phyloP scores from a whole-genome alignment of 805 yeast species.

The Schwanniomyces occidentalis region DNA sequence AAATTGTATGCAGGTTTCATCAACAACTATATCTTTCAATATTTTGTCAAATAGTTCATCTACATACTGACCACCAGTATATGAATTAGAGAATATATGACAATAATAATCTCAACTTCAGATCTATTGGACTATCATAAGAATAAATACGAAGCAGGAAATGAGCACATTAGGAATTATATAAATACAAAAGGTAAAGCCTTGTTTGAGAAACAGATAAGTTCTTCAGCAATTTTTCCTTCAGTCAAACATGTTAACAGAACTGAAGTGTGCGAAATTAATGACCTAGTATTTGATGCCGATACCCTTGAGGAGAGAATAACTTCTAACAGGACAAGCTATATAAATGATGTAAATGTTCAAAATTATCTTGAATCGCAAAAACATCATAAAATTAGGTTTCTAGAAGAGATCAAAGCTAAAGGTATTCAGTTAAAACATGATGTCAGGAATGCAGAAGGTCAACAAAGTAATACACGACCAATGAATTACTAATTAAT shows the following conservation, averaged over 20 bases:
- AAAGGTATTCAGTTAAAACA: slow-evolving; percentile 19
- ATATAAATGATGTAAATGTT: slow-evolving; percentile 11
- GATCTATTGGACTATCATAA: slow-evolving; percentile 20
- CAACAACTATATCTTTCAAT: too few species aligned
- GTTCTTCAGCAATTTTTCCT: not conserved
- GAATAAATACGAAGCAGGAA: slow-evolving; percentile 6
- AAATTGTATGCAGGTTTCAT: too few species aligned
- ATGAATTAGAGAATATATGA: too few species aligned
- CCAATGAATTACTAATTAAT: not conserved
- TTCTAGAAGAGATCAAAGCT: slow-evolving; percentile 22
- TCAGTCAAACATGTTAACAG: not conserved
- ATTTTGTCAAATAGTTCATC: too few species aligned
- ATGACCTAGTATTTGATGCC: slow-evolving; percentile 18
- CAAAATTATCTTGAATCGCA: slow-evolving; percentile 17
- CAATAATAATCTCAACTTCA: slow-evolving; percentile 7
- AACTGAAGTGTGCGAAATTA: slow-evolving; percentile 8
- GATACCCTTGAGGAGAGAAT: too few species aligned
- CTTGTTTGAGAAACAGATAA: not conserved
- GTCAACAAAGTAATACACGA: not conserved
- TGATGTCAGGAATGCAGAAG: too few species aligned
- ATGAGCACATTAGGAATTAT: not conserved
- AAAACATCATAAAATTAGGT: slow-evolving; percentile 19
- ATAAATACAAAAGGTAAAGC: not conserved
- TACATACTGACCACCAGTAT: too few species aligned
- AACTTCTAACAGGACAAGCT: too few species aligned